A percentile compares a stretch with the other conserved stretches of the same genome.
These are phyloP conservation scores for Plasmodium inui DNA, from an alignment of 169 alveolate species.

Conservation along the genomic window DNA sequence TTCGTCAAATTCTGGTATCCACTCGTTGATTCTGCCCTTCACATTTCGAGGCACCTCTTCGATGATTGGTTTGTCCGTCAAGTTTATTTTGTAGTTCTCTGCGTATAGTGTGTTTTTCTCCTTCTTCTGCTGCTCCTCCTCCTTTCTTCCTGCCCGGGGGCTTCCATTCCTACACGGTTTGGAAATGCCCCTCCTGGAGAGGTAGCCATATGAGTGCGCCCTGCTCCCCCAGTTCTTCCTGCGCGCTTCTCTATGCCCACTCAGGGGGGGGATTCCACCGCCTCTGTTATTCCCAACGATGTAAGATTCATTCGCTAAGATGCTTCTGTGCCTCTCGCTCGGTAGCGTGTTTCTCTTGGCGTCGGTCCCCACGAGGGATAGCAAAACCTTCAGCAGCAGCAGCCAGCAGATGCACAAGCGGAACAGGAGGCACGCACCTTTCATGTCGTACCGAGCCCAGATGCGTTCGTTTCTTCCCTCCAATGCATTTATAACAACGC, in stretches of 20 bases:
- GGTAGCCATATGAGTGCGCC: not conserved
- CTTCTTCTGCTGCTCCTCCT: not conserved
- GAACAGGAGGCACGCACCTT: not conserved
- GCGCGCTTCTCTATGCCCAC: not conserved
- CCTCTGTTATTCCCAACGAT: not conserved
- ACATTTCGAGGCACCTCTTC: slow-evolving; percentile 77
- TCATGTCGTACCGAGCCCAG: not conserved
- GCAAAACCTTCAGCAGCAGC: not conserved
- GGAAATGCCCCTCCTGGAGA: not conserved
- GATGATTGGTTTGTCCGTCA: slow-evolving; percentile 67
- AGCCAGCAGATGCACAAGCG: not conserved
- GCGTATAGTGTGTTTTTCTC: slow-evolving; percentile 3
- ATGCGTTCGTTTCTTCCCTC: not conserved
- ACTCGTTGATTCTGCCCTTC: slow-evolving; percentile 84
- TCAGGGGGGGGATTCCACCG: not conserved
- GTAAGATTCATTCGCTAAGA: not conserved
- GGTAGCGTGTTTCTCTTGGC: not conserved
- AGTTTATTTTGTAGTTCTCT: slow-evolving; percentile 46
- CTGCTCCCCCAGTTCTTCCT: not conserved
- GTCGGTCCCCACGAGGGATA: not conserved
- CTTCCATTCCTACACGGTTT: not conserved
- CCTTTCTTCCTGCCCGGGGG: not conserved
- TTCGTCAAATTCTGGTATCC: slow-evolving; percentile 81
- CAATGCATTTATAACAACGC: not conserved
- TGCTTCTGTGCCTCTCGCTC: not conserved